Base-by-base conservation (phyloP, 305 asterid genomes). In the Withania somnifera region DNA sequence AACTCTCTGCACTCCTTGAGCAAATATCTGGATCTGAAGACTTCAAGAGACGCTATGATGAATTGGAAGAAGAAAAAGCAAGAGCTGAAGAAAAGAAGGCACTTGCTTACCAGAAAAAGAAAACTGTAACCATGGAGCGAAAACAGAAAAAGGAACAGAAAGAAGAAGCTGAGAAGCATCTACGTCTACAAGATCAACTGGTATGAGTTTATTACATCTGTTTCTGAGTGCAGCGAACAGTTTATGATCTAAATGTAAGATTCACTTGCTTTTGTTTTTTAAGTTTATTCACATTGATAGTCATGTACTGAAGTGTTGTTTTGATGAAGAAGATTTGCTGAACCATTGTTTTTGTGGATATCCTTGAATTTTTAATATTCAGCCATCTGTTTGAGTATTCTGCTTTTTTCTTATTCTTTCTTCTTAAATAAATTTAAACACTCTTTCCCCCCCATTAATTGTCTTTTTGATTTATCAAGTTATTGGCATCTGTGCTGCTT, bases 21-120 rank as follows among this genome's bases (percentile, higher is more conserved):
- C 98, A 96, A 89, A 96, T 96, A 50, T 96, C 98, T 84, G 99
- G 98, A 77, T 96, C 99, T 61, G 99, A 96, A 85, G 99, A 93
- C 28, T 89, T 88, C 88, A 96, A 94, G 87, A 90, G 92, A 83
- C 89, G 79, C 69, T 96, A 93, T 80, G 99, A 96, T 79, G 98
- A 97, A 54, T 85, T 97, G 86, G 98, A 97, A 89, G 91, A 86
- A 82, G 91, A 89, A 81, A 97, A 97, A 63, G 97, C 91, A n/a
- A 91, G 87, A 88, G 98, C 97, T 84, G 98, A 97, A 89, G 99
- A 97, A 86, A 89, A 91, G 84, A 93, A 97, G 38, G 98, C 97
- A 73, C 98, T 97, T 84, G 98, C 97, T 86, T 94, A 93, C 88
- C 99, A 97, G 86, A 94, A 89, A 91, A 97, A 92, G 90, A 97